Evolutionary conservation across 2,329 filamentous ascomycete species (phyloP), one percentile per base, ranked within the genome.

Genomic region (Fusarium sp.): DNA sequence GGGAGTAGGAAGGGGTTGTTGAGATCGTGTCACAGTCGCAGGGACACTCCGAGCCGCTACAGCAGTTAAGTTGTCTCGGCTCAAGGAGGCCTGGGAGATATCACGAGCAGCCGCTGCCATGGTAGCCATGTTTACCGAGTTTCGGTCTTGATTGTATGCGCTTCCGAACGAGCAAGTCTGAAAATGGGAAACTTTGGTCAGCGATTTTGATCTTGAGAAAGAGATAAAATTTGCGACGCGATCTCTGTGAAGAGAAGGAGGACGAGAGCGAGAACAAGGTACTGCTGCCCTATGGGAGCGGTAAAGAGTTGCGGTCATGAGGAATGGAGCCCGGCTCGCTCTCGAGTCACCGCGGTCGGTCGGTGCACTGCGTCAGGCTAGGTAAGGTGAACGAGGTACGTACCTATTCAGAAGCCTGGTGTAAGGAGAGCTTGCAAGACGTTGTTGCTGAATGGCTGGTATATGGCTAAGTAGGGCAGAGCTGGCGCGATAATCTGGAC

Each of bases 1-100:
- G 81, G 96, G 96, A 82, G 96, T 98, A 73, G 93, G 94, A 80
- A 98, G 90, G 82, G 90, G 87, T 78, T 88, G 87, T 78, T 88
- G 87, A 85, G 85, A 83, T 84, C 84, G 86, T 85, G 89, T 89
- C 88, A 89, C 84, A 84, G 83, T 85, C 83, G 80, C 86, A 87
- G 88, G 85, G 82, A 90, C 88, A 79, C 88, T 89, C 86, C 87
- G 87, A 83, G 89, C 89, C 87, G 89, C 90, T 91, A 91, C 90
- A 91, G 85, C 90, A 91, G 89, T 85, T 83, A 92, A 92, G 90
- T 89, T 90, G 90, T 92, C 90, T 91, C 89, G 89, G 86, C 83
- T 84, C 82, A 82, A 81, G 84, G 85, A 87, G 86, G 87, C 85
- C 87, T 87, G 87, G 80, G 87, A 87, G 84, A 91, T 91, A 88